Evolutionary conservation across 306 rosid species (phyloP).

Genomic region (Begonia peltatifolia): DNA sequence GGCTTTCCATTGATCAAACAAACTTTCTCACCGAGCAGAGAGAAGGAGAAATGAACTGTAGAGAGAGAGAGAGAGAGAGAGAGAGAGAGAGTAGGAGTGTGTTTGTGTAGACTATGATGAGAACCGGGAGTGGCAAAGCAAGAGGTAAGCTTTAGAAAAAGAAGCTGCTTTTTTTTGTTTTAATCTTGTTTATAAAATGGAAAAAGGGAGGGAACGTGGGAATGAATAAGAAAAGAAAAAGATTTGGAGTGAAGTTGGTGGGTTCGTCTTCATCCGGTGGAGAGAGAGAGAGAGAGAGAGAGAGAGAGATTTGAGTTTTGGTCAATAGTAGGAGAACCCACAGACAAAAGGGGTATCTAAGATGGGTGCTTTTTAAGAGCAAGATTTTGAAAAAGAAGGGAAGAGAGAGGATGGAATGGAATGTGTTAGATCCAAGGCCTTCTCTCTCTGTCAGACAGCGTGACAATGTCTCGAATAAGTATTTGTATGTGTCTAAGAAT

Average conservation of each 20-base stretch:
- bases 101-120: constrained; percentile 57
- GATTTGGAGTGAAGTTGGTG: constrained; percentile 15
- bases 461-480: constrained; percentile 7
- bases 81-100: constrained; percentile 16
- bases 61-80: constrained; percentile 3
- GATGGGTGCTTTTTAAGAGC: constrained; percentile 36
- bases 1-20: constrained; percentile 57
- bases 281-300: constrained; percentile 3
- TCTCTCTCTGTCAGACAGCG: constrained; percentile 55
- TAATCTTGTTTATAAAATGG: constrained; percentile 12
- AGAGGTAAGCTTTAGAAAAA: constrained; percentile 42
- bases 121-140: constrained; percentile 35
- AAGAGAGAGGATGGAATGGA: constrained; percentile 3
- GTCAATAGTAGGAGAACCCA: constrained; percentile 57
- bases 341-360: constrained; percentile 36
- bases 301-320: constrained; percentile 40
- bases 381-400: neutral
- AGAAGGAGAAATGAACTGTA: neutral
- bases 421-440: constrained; percentile 52
- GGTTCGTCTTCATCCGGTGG: constrained; percentile 7
- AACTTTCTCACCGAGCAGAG: constrained; percentile 4
- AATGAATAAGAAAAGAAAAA: constrained; percentile 24
- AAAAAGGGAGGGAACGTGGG: constrained; percentile 32
- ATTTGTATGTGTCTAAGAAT: too few species aligned
- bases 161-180: constrained; percentile 23